Base-by-base conservation (phyloP, 1,284 basidiomycete species). In the Phaffia rhodozyma region DNA sequence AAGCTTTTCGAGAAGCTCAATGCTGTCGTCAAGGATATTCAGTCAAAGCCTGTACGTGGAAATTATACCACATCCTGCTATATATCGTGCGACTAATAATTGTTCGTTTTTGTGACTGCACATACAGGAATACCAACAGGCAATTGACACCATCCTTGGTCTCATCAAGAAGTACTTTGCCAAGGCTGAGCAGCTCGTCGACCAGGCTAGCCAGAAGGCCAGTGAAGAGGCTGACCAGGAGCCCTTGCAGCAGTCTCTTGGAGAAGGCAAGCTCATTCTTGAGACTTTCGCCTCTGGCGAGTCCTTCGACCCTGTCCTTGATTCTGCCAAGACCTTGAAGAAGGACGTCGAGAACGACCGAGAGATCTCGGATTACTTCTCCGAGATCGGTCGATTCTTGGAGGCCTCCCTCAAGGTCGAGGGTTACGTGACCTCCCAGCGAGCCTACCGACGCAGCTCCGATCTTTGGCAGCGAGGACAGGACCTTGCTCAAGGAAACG, bases 111-210 rank as follows among this genome's bases (percentile, higher is more conserved):
- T n/a, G 34, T 47, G 32, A 16, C 13, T 11, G 38, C 38, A 11
- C 13, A 7, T n/a, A 47, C 72, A 75, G 47, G 72, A 78, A 58
- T 79, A 78, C 71, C 69, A 73, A 59, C 67, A 74, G 56, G 70
- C 76, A 0, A 68, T 78, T 70, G 72, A 74, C 60, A 74, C 76
- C 32, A 72, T 79, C 51, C 70, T 75, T 56, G 60, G 66, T 60
- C 71, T 79, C 47, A 70, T 74, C 69, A 78, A 78, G 71, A 79
- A 79, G 71, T 79, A 78, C 72, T 72, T 71, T 43, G 66, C 71
- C 63, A 76, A 76, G 68, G 75, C 74, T 3, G 70, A 74, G 63
- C 73, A 74, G 27, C 74, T 77, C n/a, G 68, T 73, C 29, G 71
- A 73, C 16, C 74, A 76, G 69, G 74, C 74, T 30, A 68, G 70